Percentiles rank a stretch among this genome's conserved stretches.
Evolutionary conservation across 352 stramenopile genomes (phyloP).

Genomic region (Phytophthora colocasiae): DNA sequence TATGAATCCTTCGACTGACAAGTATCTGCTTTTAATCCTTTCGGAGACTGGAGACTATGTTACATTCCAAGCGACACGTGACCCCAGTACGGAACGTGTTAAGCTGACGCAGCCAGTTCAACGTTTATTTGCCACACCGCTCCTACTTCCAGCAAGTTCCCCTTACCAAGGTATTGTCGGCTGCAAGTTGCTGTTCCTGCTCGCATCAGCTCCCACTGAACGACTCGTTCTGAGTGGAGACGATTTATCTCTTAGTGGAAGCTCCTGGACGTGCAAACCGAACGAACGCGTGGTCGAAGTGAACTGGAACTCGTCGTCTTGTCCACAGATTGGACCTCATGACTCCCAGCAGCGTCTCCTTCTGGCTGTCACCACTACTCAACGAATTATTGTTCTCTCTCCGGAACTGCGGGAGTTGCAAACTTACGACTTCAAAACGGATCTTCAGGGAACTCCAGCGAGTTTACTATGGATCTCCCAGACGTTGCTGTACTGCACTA

Average conservation of each 20-base stretch:
- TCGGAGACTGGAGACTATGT: constrained; percentile 58
- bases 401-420: constrained; percentile 43
- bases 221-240: constrained; percentile 61
- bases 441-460: constrained; percentile 47
- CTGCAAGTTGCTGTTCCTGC: constrained; percentile 58
- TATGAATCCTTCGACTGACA: constrained; percentile 19
- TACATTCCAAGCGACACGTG: constrained; percentile 50
- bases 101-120: constrained; percentile 47
- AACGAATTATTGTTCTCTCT: constrained; percentile 66
- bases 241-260: constrained; percentile 38
- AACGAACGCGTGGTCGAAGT: constrained; percentile 62
- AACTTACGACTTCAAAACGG: constrained; percentile 41
- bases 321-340: constrained; percentile 20
- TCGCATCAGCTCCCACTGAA: constrained; percentile 24
- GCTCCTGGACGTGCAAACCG: constrained; percentile 39
- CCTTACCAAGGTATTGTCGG: constrained; percentile 33
- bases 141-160: constrained; percentile 46
- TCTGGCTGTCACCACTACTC: constrained; percentile 62
- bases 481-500: constrained; percentile 67
- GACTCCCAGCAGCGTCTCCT: constrained; percentile 33
- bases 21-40: constrained; percentile 61
- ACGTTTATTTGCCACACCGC: constrained; percentile 63
- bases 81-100: constrained; percentile 49
- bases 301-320: constrained; percentile 54
- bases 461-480: constrained; percentile 78